Evolutionary conservation across 106 monocot species (phyloP).

Genomic region (Amphibolis antarctica): DNA sequence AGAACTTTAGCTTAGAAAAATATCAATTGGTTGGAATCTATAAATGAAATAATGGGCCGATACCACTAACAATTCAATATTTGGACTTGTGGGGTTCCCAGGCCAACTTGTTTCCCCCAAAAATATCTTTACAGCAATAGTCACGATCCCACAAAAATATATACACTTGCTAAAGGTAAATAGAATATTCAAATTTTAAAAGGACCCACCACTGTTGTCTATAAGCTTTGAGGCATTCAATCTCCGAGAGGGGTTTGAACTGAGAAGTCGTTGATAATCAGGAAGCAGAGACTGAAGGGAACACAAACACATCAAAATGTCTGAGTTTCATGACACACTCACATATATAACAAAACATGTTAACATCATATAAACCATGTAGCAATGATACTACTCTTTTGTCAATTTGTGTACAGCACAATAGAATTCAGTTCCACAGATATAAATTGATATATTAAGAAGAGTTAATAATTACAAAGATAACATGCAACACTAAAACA

Average conservation of each 20-base stretch:
- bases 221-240: constrained; percentile 84
- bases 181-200: constrained; percentile 2
- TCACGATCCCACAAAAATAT: too few species aligned
- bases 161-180: neutral
- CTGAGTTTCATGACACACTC: neutral
- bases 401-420: neutral
- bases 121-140: too few species aligned
- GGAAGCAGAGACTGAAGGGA: constrained; percentile 64
- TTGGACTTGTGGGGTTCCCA: too few species aligned
- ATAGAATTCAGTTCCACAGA: neutral
- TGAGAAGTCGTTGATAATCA: constrained; percentile 95
- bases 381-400: neutral
- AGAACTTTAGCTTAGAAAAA: too few species aligned
- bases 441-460: neutral
- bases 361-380: neutral
- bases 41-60: too few species aligned
- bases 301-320: neutral
- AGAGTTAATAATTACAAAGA: neutral
- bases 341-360: neutral
- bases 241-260: constrained; percentile 80
- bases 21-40: too few species aligned
- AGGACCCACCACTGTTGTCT: constrained; percentile 73
- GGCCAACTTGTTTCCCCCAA: too few species aligned
- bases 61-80: too few species aligned
- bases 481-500: neutral